These are phyloP conservation scores for Penicillium glabrum DNA, from an alignment of 2,329 filamentous ascomycete genomes.

Conservation along the genomic window DNA sequence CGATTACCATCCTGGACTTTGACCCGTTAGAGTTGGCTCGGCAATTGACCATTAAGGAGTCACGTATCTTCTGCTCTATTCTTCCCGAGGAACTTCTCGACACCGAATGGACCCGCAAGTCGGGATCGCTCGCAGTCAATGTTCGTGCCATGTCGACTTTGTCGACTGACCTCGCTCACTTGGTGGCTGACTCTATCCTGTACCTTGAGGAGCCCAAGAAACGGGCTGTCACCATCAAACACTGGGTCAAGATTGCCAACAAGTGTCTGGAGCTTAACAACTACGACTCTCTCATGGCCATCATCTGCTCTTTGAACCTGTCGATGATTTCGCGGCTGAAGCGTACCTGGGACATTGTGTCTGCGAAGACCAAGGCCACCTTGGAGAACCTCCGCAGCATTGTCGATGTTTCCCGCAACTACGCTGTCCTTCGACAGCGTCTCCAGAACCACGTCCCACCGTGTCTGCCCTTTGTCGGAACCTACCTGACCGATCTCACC, in stretches of 20 bases:
- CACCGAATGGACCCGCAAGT: conserved; percentile 91
- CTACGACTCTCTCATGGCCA: conserved; percentile 95
- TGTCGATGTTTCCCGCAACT: conserved; percentile 87
- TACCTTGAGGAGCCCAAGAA: conserved; percentile 89
- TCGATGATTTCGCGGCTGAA: conserved; percentile 86
- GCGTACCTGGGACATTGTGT: conserved; percentile 89
- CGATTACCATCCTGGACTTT: conserved; percentile 80
- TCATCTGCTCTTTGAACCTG: conserved; percentile 89
- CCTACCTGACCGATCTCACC: conserved; percentile 93
- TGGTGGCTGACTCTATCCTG: conserved; percentile 91
- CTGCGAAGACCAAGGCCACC: conserved; percentile 75
- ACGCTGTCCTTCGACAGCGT: conserved; percentile 78
- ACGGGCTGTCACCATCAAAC: conserved; percentile 85
- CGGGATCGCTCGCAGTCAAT: conserved; percentile 75
- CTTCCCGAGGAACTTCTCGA: conserved; percentile 87
- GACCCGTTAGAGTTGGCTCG: conserved; percentile 87
- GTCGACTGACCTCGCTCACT: conserved; percentile 86
- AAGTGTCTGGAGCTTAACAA: conserved; percentile 89
- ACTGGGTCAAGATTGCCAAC: conserved; percentile 94
- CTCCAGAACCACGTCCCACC: conserved; percentile 85
- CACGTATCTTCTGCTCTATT: conserved; percentile 86
- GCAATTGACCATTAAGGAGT: conserved; percentile 90
- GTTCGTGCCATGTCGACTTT: conserved; percentile 92
- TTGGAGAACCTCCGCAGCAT: conserved; percentile 79
- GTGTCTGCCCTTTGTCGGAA: conserved; percentile 92